These are phyloP conservation scores for Pestalotiopsis fici DNA, from an alignment of 2,329 filamentous ascomycete genomes.

Conservation along the genomic window DNA sequence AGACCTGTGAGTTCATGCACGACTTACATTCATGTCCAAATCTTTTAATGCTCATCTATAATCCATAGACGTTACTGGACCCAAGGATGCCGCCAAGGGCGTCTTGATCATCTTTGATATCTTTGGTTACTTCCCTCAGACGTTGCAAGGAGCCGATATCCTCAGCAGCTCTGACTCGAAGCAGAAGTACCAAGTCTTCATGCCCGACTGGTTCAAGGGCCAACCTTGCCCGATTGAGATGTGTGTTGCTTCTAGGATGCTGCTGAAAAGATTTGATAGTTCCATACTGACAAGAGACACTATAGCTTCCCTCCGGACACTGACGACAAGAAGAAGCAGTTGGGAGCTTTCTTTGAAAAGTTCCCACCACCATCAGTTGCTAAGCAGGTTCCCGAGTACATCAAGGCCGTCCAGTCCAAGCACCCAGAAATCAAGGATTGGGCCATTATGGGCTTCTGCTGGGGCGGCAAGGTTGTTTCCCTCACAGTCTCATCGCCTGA, in stretches of 20 bases:
- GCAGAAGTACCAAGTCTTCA: conserved; percentile 80
- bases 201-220: conserved; percentile 89
- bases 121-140: conserved; percentile 72
- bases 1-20: conserved; percentile 43
- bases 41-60: neutral
- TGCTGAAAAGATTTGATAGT: neutral
- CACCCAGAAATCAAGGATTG: conserved; percentile 58
- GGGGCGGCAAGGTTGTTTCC: conserved; percentile 69
- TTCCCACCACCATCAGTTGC: conserved; percentile 49
- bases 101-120: conserved; percentile 69
- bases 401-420: conserved; percentile 52
- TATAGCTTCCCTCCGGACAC: conserved; percentile 63
- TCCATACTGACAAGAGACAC: neutral
- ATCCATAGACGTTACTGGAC: conserved; percentile 47
- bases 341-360: conserved; percentile 59
- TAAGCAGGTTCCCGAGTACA: conserved; percentile 53
- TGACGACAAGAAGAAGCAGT: conserved; percentile 61
- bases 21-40: neutral
- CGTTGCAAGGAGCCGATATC: conserved; percentile 70
- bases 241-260: conserved; percentile 26
- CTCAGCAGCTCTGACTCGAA: conserved; percentile 55
- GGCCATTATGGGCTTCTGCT: conserved; percentile 68
- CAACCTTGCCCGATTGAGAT: conserved; percentile 59
- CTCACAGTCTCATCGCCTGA: conserved; percentile 48
- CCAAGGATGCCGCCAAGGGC: conserved; percentile 52